Base-by-base conservation (phyloP, 1,139 yeast genomes). In the Blastobotrys malaysiensis region DNA sequence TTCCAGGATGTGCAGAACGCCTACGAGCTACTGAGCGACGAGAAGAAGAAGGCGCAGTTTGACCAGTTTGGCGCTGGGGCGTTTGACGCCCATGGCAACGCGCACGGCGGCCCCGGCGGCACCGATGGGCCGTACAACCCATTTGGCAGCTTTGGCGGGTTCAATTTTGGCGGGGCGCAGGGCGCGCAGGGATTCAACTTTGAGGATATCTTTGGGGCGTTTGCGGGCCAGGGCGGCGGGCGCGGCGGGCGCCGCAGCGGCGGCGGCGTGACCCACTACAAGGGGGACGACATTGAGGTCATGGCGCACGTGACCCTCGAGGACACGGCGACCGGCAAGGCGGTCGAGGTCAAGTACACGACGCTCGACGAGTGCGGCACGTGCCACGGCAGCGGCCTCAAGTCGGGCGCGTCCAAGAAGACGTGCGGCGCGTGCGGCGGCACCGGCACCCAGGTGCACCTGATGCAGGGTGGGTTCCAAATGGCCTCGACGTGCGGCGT, bases 1-100 rank as follows among this genome's bases (percentile, higher is more conserved):
- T 93, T 93, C 73, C 98, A 93, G 67, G 90, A 88, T 65, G 81
- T 93, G 62, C 98, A 93, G 69, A 95, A 88, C 60, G 95, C 97
- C 5, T 93, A 95, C 67, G 99, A 93, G 71, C 81, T 93, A 50
- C 76, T 95, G 67, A 84, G 90, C 51, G 96, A 93, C 69, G 88
- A 91, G 57, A 82, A 82, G 36, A 93, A 93, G 77, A 82, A 91
- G 68, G 81, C 86, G 51, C 97, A 91, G 66, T 93, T 83, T 67
- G 99, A 95, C 67, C 95, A 88, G 65, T 90, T 80, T 72, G 99
- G 99, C 1, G 77, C 96, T 0, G 79, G 88, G 9, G 96, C 95
- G 0, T 90, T 90, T 67, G 90, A 84, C 64, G 79, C 77, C 58
- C 88, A 84, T 1, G 83, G 80, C 53, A 79, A 71, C 3, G 69